phyloP scores from a whole-genome alignment of 108 stramenopile species.

The Skeletonema potamos region DNA sequence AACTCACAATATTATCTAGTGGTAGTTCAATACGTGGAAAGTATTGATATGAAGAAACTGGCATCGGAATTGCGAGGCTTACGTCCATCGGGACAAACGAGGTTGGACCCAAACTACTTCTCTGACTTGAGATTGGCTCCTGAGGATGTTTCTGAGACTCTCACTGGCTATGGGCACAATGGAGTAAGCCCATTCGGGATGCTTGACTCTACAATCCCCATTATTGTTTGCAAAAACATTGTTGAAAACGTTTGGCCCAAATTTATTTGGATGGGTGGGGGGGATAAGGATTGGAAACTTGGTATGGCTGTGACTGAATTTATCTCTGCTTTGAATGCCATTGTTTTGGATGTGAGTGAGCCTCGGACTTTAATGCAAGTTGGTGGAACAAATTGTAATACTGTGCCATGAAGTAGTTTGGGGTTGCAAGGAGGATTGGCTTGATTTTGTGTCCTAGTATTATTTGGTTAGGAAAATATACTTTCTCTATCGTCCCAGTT shows the following conservation, averaged over 20 bases:
- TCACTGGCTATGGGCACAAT: slow-evolving; percentile 81
- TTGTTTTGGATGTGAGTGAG: slow-evolving; percentile 68
- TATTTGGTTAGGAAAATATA: slow-evolving; percentile 23
- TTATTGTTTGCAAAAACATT: slow-evolving; percentile 62
- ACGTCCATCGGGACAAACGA: slow-evolving; percentile 30
- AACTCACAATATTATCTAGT: slow-evolving; percentile 78
- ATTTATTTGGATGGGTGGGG: slow-evolving; percentile 89
- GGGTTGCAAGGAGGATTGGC: background rate
- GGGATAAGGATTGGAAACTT: slow-evolving; percentile 78
- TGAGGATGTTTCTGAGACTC: slow-evolving; percentile 58
- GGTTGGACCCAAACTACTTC: slow-evolving; percentile 48
- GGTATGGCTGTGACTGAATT: slow-evolving; percentile 78
- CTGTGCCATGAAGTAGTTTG: too few species aligned
- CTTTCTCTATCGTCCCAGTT: slow-evolving; percentile 43
- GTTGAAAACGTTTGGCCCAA: slow-evolving; percentile 29
- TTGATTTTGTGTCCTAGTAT: background rate
- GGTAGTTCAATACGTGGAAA: slow-evolving; percentile 79
- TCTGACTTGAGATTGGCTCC: slow-evolving; percentile 76
- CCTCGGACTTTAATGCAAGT: slow-evolving; percentile 6
- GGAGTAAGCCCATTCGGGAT: slow-evolving; percentile 84
- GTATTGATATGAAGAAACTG: slow-evolving; percentile 63
- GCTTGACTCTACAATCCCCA: slow-evolving; percentile 53
- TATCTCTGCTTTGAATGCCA: slow-evolving; percentile 36
- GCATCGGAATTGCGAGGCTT: slow-evolving; percentile 61
- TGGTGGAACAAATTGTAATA: background rate